Evolutionary conservation across 2,329 filamentous ascomycete species (phyloP).

Genomic region (Cytospora chrysosperma): DNA sequence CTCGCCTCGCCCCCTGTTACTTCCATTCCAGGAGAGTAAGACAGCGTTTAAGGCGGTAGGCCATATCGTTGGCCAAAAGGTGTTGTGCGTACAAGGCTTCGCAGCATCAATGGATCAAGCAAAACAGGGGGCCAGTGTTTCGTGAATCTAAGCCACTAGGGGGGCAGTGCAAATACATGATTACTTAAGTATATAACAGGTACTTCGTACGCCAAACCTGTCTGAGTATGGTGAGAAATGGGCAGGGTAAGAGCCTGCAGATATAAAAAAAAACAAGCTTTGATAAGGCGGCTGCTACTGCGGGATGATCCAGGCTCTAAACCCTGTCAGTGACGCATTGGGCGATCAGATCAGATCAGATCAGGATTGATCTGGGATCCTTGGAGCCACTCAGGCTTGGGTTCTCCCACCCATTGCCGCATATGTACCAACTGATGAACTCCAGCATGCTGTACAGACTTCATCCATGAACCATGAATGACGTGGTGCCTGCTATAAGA

Average conservation of each 20-base stretch:
- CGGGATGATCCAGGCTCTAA: not conserved
- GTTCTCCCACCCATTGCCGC: not conserved
- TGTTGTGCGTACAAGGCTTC: not conserved
- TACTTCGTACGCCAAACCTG: not conserved
- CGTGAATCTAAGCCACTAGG: not conserved
- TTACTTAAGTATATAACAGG: too few species aligned
- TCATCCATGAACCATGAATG: not conserved
- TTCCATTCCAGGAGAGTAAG: too few species aligned
- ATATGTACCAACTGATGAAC: not conserved
- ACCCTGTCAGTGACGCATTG: not conserved
- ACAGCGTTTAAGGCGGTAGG: too few species aligned
- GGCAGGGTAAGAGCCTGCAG: not conserved
- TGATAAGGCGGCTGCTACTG: not conserved
- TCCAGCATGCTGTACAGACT: not conserved
- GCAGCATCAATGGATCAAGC: not conserved
- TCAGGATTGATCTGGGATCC: not conserved
- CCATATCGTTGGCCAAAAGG: too few species aligned
- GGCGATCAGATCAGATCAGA: not conserved
- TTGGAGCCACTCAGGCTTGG: not conserved
- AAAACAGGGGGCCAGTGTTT: not conserved
- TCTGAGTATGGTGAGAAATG: too few species aligned
- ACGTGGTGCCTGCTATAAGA: not conserved
- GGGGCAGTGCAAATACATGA: not conserved
- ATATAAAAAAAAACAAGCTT: not conserved
- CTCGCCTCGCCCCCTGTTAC: too few species aligned